Evolutionary conservation across 352 stramenopile species (phyloP), one percentile per base, ranked within the genome.

Genomic region (Globisporangium okanoganense): DNA sequence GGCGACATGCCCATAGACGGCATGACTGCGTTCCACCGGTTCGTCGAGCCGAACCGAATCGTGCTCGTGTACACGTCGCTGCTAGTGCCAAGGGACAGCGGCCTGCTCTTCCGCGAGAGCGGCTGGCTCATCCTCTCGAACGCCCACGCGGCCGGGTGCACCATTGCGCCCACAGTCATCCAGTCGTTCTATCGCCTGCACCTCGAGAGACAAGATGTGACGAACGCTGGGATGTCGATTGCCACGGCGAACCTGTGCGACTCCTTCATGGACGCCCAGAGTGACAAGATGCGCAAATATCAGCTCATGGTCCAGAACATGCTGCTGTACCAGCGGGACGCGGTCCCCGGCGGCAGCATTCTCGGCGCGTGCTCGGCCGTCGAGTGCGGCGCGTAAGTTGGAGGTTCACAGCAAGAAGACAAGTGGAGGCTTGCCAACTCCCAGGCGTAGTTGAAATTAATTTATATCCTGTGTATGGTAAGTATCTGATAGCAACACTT

Each of bases 91-190:
- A 2, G 12, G 1, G 59, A 16, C 2, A 60, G 24, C 14, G 43
- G 45, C 7, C 36, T 65, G 14, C 5, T 52, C 3, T 60, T 60
- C n/a, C 59, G 59, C 27, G 59, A 65, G 29, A 65, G 35, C 8
- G 51, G 51, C 16, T 65, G 51, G 49, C n/a, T 60, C 7, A 35
- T 65, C 16, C 20, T 51, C 13, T 44, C 58, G 24, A 22, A 64
- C 8, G 24, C 55, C 5, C 8, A 54, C 1, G 18, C 10, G 14
- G 40, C 38, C 3, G 58, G 25, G 1, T 64, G 33, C 22, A 43
- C 57, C 25, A 38, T 38, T 1, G 25, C 58, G 5, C 36, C 58
- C 16, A 33, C 27, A 25, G 16, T 64, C 22, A 52, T 64, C 38
- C 58, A 64, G 47, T 51, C 36, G 2, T 35, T 52, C 27, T 64